Evolutionary conservation across 2,329 filamentous ascomycete species (phyloP).

Genomic region (Aspergillus sp.): DNA sequence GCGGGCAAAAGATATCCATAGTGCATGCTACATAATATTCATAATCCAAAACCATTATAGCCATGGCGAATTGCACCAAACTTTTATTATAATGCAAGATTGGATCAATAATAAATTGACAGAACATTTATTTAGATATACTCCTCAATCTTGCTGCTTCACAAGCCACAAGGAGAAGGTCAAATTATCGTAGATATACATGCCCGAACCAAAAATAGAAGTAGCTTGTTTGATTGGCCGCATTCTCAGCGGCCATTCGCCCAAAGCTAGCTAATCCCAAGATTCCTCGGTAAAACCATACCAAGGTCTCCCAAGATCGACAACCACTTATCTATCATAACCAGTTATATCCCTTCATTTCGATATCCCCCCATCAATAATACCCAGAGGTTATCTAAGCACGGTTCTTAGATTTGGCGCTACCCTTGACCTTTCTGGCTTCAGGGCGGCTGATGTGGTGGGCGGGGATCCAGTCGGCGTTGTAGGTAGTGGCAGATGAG

Average conservation of each 20-base stretch:
- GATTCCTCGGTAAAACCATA: slow-evolving; percentile 7
- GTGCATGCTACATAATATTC: neutral
- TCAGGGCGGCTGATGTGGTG: slow-evolving; percentile 84
- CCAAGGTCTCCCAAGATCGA: neutral
- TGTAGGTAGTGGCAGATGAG: slow-evolving; percentile 69
- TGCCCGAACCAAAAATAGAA: slow-evolving; percentile 11
- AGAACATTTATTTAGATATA: too few species aligned
- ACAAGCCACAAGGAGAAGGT: slow-evolving; percentile 9
- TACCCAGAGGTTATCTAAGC: slow-evolving; percentile 14
- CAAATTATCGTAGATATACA: slow-evolving; percentile 20
- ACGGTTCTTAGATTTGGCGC: slow-evolving; percentile 33
- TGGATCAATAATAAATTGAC: too few species aligned
- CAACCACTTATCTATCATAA: neutral
- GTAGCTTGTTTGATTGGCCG: slow-evolving; percentile 8
- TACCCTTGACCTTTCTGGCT: slow-evolving; percentile 57
- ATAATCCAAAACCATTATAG: too few species aligned
- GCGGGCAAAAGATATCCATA: slow-evolving; percentile 1
- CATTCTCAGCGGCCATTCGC: slow-evolving; percentile 17
- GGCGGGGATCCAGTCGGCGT: slow-evolving; percentile 89
- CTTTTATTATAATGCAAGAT: too few species aligned
- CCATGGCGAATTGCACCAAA: too few species aligned
- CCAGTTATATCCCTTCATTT: neutral
- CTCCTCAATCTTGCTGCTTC: neutral
- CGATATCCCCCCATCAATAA: too few species aligned
- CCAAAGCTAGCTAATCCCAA: slow-evolving; percentile 6